Evolutionary conservation across 2,329 filamentous ascomycete species (phyloP).

Genomic region (Colletotrichum ledebouriae): DNA sequence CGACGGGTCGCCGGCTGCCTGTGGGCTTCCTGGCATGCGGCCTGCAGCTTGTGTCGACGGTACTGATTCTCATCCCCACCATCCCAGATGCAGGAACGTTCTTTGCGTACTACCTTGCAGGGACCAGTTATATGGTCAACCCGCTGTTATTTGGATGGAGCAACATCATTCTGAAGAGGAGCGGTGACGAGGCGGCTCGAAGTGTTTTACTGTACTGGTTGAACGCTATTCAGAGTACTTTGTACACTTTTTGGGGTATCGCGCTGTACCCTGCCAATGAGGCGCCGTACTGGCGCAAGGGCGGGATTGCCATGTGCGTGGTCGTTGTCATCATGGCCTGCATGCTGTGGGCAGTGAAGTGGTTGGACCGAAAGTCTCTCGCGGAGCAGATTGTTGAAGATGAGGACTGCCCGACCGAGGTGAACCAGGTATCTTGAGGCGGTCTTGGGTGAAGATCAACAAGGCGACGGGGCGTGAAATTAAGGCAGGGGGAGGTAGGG

Average conservation of each 20-base stretch:
- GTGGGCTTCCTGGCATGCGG: constrained; percentile 51
- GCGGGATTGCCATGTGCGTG: constrained; percentile 46
- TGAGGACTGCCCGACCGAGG: constrained; percentile 1
- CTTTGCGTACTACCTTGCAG: constrained; percentile 54
- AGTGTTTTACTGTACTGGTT: constrained; percentile 57
- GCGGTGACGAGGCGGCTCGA: constrained; percentile 55
- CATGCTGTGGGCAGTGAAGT: constrained; percentile 26
- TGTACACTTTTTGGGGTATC: constrained; percentile 62
- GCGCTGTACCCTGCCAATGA: constrained; percentile 57
- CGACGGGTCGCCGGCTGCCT: constrained; percentile 50
- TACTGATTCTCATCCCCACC: constrained; percentile 51
- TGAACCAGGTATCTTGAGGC: background rate
- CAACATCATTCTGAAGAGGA: constrained; percentile 17
- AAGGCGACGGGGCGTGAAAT: background rate
- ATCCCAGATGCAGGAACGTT: constrained; percentile 51
- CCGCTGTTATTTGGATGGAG: constrained; percentile 53
- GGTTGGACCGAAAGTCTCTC: constrained; percentile 24
- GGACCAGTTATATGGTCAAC: constrained; percentile 56
- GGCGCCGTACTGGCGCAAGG: constrained; percentile 56
- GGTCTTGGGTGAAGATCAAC: background rate
- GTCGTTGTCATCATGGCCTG: constrained; percentile 15
- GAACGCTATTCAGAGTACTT: constrained; percentile 54
- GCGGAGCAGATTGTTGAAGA: constrained; percentile 20
- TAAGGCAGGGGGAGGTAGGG: background rate
- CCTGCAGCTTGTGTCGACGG: constrained; percentile 51